phyloP scores from a whole-genome alignment of 768 basidiomycete genomes.

The Leccinum barrowsii region DNA sequence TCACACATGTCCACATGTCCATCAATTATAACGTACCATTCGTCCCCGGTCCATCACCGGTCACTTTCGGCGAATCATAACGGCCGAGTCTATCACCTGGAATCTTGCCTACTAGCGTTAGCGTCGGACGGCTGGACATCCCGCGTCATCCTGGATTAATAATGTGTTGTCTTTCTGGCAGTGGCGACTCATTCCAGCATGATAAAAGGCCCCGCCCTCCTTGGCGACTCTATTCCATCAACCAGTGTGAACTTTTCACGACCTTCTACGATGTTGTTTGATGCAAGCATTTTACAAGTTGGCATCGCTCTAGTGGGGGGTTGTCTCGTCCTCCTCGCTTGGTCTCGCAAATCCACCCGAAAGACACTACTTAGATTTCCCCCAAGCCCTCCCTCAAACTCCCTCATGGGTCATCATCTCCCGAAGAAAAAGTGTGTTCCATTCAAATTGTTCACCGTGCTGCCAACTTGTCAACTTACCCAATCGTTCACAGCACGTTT shows the following conservation, averaged over 20 bases:
- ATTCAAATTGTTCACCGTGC: background rate
- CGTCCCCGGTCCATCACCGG: background rate
- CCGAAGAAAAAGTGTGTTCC: slow-evolving; percentile 2
- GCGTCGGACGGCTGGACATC: background rate
- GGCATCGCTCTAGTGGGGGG: background rate
- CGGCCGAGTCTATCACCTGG: background rate
- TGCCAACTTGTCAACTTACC: background rate
- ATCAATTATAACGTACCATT: background rate
- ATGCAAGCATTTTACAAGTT: background rate
- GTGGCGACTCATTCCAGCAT: background rate
- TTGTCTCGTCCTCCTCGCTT: background rate
- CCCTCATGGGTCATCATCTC: slow-evolving; percentile 4
- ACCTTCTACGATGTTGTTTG: background rate
- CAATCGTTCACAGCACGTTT: slow-evolving; percentile 1
- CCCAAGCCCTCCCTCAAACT: slow-evolving; percentile 5
- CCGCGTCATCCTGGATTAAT: background rate
- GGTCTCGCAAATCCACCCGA: background rate
- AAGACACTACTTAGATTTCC: background rate
- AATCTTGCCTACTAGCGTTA: background rate
- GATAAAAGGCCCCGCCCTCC: background rate
- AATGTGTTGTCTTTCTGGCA: background rate
- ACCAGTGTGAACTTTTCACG: background rate
- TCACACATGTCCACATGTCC: background rate
- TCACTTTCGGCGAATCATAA: background rate
- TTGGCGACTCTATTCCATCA: background rate